A percentile compares a stretch with the other conserved stretches of the same genome.
Evolutionary conservation across 2,329 filamentous ascomycete species (phyloP).

Genomic region (Emergomyces africanus): DNA sequence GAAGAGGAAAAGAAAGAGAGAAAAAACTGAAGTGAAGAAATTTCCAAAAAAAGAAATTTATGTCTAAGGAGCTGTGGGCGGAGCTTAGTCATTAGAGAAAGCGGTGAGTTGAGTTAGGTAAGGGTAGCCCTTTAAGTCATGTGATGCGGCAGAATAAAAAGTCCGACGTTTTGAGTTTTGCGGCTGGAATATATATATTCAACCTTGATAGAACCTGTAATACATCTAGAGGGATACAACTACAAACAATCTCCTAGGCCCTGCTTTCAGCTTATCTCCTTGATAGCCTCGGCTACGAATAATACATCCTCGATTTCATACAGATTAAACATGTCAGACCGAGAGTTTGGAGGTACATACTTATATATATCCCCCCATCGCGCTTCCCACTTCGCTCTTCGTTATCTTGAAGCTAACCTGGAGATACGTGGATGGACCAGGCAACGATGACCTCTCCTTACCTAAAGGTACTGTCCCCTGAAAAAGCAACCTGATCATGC

Average conservation of each 20-base stretch:
- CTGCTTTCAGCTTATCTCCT: too few species aligned
- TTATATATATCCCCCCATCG: neutral
- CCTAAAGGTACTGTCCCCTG: neutral
- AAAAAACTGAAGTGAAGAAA: neutral
- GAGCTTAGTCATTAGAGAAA: neutral
- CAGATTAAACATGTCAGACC: constrained; percentile 37
- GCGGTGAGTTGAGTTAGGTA: neutral
- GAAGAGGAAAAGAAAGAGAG: neutral
- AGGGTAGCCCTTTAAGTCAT: too few species aligned
- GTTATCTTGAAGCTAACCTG: constrained; percentile 2
- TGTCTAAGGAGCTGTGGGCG: too few species aligned
- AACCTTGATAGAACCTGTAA: too few species aligned
- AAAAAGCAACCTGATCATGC: too few species aligned
- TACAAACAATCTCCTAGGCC: too few species aligned
- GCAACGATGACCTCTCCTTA: constrained; percentile 44
- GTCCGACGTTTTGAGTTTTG: too few species aligned
- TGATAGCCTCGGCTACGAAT: too few species aligned
- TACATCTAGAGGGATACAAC: too few species aligned
- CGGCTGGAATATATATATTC: too few species aligned
- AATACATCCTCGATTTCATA: neutral
- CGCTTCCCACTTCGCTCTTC: neutral
- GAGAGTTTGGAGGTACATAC: constrained; percentile 39
- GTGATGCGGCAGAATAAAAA: neutral
- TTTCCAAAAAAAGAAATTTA: constrained; percentile 2
- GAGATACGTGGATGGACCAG: constrained; percentile 17